Percentiles rank a stretch among this genome's conserved stretches.
These are phyloP conservation scores for Pecoramyces ruminantium DNA, from an alignment of 192 early-diverging fungal species.

Conservation along the genomic window DNA sequence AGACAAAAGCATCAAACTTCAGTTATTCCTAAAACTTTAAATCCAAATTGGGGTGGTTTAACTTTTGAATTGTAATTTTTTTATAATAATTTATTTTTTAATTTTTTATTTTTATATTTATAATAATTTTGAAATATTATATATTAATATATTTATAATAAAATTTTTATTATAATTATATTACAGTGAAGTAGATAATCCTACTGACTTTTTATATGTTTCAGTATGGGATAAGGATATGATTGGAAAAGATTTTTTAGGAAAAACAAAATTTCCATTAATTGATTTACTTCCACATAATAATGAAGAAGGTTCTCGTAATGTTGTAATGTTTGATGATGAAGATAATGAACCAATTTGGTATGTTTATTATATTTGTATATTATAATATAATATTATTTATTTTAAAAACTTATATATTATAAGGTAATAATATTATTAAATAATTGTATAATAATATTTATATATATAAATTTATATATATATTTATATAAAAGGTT, in stretches of 20 bases:
- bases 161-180: neutral
- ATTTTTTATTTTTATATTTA: slow-evolving; percentile 13
- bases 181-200: neutral
- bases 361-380: slow-evolving; percentile 13
- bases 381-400: no score
- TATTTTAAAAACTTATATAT: no score
- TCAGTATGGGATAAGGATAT: slow-evolving; percentile 51
- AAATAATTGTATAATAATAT: no score
- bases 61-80: slow-evolving; percentile 10
- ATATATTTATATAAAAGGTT: slow-evolving; percentile 7
- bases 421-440: no score
- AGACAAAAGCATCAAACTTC: slow-evolving; percentile 34
- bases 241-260: slow-evolving; percentile 47
- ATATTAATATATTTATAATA: slow-evolving; percentile 2
- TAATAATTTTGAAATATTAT: neutral
- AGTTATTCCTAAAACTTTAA: slow-evolving; percentile 37
- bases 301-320: slow-evolving; percentile 8
- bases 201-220: neutral
- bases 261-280: slow-evolving; percentile 35
- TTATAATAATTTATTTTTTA: slow-evolving; percentile 10
- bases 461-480: no score
- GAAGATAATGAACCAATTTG: slow-evolving; percentile 24
- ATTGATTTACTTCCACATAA: slow-evolving; percentile 24
- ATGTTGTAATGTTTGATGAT: slow-evolving; percentile 17
- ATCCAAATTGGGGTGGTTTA: slow-evolving; percentile 34